A percentile compares a stretch with the other conserved stretches of the same genome.
Conservation (phyloP, 306 rosid species). For the Glycine latifolia region DNA sequence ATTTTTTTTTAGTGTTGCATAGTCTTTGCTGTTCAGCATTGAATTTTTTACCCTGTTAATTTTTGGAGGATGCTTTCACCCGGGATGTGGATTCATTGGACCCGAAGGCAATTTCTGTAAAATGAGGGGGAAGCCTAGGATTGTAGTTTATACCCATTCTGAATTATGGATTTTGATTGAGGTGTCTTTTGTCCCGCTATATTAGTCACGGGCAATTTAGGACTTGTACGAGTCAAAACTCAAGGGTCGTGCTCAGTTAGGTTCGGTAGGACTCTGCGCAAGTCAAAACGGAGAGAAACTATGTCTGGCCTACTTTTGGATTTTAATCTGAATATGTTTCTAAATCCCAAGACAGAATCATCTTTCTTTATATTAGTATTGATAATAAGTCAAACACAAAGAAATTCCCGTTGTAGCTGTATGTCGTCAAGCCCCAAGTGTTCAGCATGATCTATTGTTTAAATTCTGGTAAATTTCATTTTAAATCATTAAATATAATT, state of each 20-base stretch:
- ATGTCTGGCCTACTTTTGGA: constrained; percentile 35
- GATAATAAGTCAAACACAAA: constrained; percentile 26
- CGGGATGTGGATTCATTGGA: constrained; percentile 27
- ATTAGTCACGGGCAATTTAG: constrained; percentile 47
- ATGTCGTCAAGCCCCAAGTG: constrained; percentile 5
- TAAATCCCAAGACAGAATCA: constrained; percentile 41
- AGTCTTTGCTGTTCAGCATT: neutral
- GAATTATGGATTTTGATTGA: constrained; percentile 26
- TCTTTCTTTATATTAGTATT: constrained; percentile 29
- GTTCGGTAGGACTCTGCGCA: constrained; percentile 34
- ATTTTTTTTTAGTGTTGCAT: neutral
- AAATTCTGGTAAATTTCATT: neutral
- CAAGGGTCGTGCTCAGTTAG: constrained; percentile 47
- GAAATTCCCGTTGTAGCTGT: neutral
- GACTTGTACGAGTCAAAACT: constrained; percentile 12
- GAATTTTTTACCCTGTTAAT: neutral
- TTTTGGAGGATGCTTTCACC: constrained; percentile 13
- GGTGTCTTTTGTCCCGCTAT: constrained; percentile 23
- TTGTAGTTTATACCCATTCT: neutral
- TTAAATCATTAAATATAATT: neutral
- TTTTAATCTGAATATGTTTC: constrained; percentile 49
- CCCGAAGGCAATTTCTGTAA: constrained; percentile 2
- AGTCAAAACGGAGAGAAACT: constrained; percentile 60
- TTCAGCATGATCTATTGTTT: neutral
- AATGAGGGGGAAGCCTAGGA: constrained; percentile 15